Percentiles rank a stretch among this genome's conserved stretches.
Evolutionary conservation across 768 basidiomycete species (phyloP).

Genomic region (Kwoniella heveanensis): DNA sequence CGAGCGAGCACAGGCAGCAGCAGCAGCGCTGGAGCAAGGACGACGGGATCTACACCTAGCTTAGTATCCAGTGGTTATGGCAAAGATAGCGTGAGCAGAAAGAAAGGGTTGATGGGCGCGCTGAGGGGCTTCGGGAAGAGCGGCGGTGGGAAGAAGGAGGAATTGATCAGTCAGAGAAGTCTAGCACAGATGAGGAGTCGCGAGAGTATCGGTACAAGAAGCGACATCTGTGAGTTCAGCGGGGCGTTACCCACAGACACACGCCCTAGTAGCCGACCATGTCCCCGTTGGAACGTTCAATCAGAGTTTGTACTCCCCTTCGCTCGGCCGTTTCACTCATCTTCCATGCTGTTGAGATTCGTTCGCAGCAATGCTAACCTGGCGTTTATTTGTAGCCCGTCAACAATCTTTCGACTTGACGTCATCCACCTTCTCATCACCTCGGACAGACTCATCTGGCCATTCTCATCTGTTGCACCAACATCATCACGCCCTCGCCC

Average conservation of each 20-base stretch:
- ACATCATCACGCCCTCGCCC: constrained; percentile 17
- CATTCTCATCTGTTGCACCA: constrained; percentile 14
- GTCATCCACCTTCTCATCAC: constrained; percentile 11
- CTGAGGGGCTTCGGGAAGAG: constrained; percentile 14
- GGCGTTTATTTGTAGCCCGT: constrained; percentile 3
- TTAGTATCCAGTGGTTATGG: neutral
- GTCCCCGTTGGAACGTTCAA: no score
- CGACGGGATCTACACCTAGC: constrained; percentile 4
- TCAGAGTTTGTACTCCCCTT: no score
- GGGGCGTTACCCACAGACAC: no score
- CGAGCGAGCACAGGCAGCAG: neutral
- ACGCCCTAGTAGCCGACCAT: no score
- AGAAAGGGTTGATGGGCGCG: constrained; percentile 22
- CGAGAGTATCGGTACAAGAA: constrained; percentile 16
- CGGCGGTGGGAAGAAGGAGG: constrained; percentile 11
- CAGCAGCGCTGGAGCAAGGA: neutral
- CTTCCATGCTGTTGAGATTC: neutral
- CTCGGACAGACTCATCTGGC: constrained; percentile 9
- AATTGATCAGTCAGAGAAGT: constrained; percentile 8
- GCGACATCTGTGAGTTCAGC: constrained; percentile 18
- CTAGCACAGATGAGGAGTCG: constrained; percentile 14
- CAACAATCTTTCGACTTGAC: constrained; percentile 17
- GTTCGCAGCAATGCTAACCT: neutral
- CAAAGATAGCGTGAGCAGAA: constrained; percentile 11
- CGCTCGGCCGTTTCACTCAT: no score